Conservation (phyloP, 148 eudicot species). For the Rhododendron kiyosumense region DNA sequence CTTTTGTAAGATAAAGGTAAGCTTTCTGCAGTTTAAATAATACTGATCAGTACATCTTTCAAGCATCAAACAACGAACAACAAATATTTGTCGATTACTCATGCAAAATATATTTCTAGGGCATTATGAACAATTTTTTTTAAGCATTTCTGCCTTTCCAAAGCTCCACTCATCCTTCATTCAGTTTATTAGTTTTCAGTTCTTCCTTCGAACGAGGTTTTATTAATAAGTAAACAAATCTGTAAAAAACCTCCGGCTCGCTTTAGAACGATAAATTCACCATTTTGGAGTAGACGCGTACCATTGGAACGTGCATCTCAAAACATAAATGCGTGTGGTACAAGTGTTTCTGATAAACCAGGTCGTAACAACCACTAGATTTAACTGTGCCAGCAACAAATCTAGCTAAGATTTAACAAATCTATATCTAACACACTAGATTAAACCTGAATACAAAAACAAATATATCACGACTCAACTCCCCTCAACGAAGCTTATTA, state of each 20-base stretch:
- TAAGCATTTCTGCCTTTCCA: neutral
- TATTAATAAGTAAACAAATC: neutral
- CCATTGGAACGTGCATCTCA: neutral
- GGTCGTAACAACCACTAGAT: neutral
- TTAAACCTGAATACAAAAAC: neutral
- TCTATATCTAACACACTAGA: neutral
- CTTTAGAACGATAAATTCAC: neutral
- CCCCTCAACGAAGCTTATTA: neutral
- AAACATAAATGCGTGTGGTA: neutral
- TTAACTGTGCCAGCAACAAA: neutral
- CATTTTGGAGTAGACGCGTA: neutral
- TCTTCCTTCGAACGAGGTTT: neutral
- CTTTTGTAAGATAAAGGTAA: neutral
- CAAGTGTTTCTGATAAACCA: neutral
- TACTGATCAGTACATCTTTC: neutral
- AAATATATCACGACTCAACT: neutral
- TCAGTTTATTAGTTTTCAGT: neutral
- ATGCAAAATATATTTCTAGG: neutral
- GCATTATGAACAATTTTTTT: neutral
- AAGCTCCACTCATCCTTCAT: neutral
- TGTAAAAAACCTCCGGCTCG: neutral
- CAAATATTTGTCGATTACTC: neutral
- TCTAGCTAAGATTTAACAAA: neutral
- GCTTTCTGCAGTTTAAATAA: neutral
- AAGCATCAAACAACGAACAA: neutral